Base-by-base conservation (phyloP, 306 rosid genomes). In the Vigna hirtella region DNA sequence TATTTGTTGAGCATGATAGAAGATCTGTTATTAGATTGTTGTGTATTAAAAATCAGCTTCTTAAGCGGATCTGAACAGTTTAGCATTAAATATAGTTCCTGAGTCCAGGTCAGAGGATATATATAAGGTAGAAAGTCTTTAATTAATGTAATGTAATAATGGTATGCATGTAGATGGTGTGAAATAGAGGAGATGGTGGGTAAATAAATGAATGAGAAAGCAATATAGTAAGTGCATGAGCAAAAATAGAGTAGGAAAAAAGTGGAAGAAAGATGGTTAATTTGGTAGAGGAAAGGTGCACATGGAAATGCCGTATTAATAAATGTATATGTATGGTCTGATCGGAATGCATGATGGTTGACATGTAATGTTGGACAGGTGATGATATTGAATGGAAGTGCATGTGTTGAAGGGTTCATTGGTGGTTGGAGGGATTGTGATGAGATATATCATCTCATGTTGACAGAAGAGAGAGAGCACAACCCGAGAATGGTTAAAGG, bases 401-500 rank as follows among this genome's bases (percentile, higher is more conserved):
- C 61, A 76, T 76, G 73, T 66, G 32, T 66, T 55, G 77, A 42
- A 61, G 43, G 66, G 24, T 42, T 56, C 8, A 32, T 66, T 18
- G 51, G 70, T 28, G 49, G 62, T 43, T 67, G 76, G 40, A 52
- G 20, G n/a, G 38, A 48, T 2, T 38, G 42, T n/a, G 82, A 51
- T 70, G 85, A 72, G 65, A 64, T 30, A 55, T 48, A 0, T 52
- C 50, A 73, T 56, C 1, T 52, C 55, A 73, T 87, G 98, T 89
- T 94, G 98, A 94, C 96, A 94, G 98, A 94, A 94, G 98, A 94
- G 97, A 91, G 98, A 85, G 91, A 84, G 97, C 97, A 90, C 93
- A 91, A 85, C 86, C 98, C 89, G 50, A 20, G 82, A 86, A 82
- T 64, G 84, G 86, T 1, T 69, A 84, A 85, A 79, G 74, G 76